These are phyloP conservation scores for Gloeophyllum trabeum DNA, from an alignment of 768 basidiomycete species.

Conservation along the genomic window DNA sequence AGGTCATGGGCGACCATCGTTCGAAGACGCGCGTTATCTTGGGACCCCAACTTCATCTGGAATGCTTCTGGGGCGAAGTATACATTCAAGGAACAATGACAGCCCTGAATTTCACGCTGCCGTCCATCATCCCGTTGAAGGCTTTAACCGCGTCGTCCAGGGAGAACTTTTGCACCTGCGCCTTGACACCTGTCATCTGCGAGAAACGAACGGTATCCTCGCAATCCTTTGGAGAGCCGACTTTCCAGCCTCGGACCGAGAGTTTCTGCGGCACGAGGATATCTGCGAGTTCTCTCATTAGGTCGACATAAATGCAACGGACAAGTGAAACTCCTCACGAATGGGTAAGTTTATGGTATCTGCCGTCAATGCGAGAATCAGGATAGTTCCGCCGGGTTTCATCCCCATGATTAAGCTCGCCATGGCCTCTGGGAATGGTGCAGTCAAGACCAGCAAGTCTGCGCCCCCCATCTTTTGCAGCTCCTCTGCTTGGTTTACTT, in stretches of 20 bases:
- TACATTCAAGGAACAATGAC: slow-evolving; percentile 1
- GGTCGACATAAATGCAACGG: too few relatives aligned
- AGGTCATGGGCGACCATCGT: too few relatives aligned
- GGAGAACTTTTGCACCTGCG: slow-evolving; percentile 5
- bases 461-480: slow-evolving; percentile 20
- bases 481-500: slow-evolving; percentile 9
- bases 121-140: slow-evolving; percentile 1
- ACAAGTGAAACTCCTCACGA: too few relatives aligned
- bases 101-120: slow-evolving; percentile 2
- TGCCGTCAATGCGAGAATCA: background rate
- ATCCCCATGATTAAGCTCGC: background rate
- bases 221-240: slow-evolving; percentile 6
- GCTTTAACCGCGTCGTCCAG: slow-evolving; percentile 8
- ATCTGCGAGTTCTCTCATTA: too few relatives aligned
- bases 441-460: slow-evolving; percentile 3
- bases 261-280: background rate
- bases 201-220: slow-evolving; percentile 7
- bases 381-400: background rate
- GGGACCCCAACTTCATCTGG: too few relatives aligned
- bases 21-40: too few relatives aligned
- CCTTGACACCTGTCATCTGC: slow-evolving; percentile 5
- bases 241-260: background rate
- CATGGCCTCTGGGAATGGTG: background rate
- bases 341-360: background rate
- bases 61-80: too few relatives aligned